Evolutionary conservation across 169 alveolate genomes (phyloP), one percentile per base, ranked within the genome.

Genomic region (Babesia bovis): DNA sequence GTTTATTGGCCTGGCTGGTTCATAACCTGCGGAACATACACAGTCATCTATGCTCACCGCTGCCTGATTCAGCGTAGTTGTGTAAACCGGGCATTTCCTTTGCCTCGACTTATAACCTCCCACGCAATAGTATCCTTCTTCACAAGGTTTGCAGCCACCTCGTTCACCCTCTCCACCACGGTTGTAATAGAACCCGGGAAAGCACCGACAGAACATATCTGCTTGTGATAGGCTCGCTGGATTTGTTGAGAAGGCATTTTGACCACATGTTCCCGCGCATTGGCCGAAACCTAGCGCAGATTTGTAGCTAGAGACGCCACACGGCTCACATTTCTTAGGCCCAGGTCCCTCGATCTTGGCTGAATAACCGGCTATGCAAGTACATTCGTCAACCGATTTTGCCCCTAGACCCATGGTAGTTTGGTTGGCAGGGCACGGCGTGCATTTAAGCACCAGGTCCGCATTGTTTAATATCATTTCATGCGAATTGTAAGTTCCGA

Each of bases 11-110:
- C 32, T 4, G 5, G 78, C 78, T 3, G 85, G 85, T 38, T 87
- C 84, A 49, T 83, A 87, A 33, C 93, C 93, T 21, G 78, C 85
- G 59, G 60, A 42, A 77, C 93, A 87, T 36, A 74, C 76, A 60
- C 93, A 87, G 25, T 83, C 90, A 47, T 69, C 53, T 17, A 71
- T 35, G 33, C 84, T 69, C 44, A 12, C 79, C 5, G 93, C 72
- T 9, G 70, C 71, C 45, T 56, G 65, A 12, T 55, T 44, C 21
- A 33, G 5, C 1, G 93, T 76, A 23, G 90, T 87, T 13, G 91
- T 87, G 74, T 66, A 69, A 25, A 47, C 51, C 21, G 93, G 93
- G 72, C 93, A 87, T 60, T 83, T 79, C 65, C 30, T 36, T 40
- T 55, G 57, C 35, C 40, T 56, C 15, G 79, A 41, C 57, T 81